Evolutionary conservation across 176 grass and related monocot genomes (phyloP).

Genomic region (Poa pratensis): DNA sequence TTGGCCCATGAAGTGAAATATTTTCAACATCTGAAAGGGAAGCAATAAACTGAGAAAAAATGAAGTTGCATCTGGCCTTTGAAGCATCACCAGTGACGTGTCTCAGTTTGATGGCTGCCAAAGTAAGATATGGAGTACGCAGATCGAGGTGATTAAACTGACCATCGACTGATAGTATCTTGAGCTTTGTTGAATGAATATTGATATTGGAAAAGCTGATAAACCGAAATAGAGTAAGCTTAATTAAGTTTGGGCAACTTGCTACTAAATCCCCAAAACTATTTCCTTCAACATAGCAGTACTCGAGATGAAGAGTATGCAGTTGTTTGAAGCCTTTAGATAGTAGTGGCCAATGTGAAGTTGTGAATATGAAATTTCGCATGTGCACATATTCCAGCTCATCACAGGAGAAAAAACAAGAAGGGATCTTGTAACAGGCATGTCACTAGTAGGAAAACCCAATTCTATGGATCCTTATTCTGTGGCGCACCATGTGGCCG

Average conservation of each 20-base stretch:
- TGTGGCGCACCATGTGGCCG: too few relatives aligned
- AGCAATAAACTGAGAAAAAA: constrained; percentile 48
- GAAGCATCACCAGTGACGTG: background rate
- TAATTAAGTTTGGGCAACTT: constrained; percentile 47
- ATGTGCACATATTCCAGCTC: constrained; percentile 36
- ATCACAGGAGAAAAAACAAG: constrained; percentile 43
- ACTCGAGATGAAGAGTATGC: constrained; percentile 38
- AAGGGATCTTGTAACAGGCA: constrained; percentile 37
- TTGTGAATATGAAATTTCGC: constrained; percentile 18
- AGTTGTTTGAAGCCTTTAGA: constrained; percentile 50
- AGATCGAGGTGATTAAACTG: constrained; percentile 44
- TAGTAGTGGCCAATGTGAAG: background rate
- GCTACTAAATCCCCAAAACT: constrained; percentile 53
- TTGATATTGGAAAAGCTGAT: constrained; percentile 31
- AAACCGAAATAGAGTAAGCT: constrained; percentile 34
- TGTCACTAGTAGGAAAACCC: too few relatives aligned
- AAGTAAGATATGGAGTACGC: constrained; percentile 40
- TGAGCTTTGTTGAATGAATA: constrained; percentile 55
- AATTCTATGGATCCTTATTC: too few relatives aligned
- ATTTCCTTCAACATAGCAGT: constrained; percentile 23
- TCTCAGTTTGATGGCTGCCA: background rate
- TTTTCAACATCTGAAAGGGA: constrained; percentile 48
- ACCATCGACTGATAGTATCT: constrained; percentile 41
- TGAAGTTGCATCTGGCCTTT: constrained; percentile 14
- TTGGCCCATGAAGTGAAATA: constrained; percentile 26